Evolutionary conservation across 352 stramenopile species (phyloP), one percentile per base, ranked within the genome.

Genomic region (Globisporangium mamillatum): DNA sequence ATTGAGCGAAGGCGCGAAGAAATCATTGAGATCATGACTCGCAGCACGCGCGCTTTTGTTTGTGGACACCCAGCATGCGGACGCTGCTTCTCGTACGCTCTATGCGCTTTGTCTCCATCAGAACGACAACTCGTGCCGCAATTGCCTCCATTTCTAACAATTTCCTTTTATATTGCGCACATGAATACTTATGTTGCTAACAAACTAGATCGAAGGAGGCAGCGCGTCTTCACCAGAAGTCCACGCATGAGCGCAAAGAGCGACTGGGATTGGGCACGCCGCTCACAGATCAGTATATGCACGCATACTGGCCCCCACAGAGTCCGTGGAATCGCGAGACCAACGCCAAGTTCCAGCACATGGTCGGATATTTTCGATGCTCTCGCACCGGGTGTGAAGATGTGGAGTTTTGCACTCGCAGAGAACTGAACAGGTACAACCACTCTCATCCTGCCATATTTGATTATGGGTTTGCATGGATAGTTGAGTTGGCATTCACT

Each of bases 11-110:
- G 72, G 38, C 74, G 68, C 22, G 81, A 91, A 8, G 66, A 77
- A 24, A 86, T 89, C 38, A 71, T 89, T 14, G 64, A 88, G 38
- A 72, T 91, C 29, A 65, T 74, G 6, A 75, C 79, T 34, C 79
- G 80, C 6, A 70, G 73, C 20, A 64, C 67, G 5, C 79, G 84
- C 5, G 73, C 76, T 9, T 91, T 85, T 63, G 71, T 91, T 9
- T 89, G 82, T 29, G 79, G 79, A 0, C 73, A 83, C 59, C 76
- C 82, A 36, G 76, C 81, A 0, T 89, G 82, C 38, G 82, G 82
- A 10, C 79, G 69, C 25, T 89, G 79, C 65, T 91, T 91, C 63
- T 91, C 79, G 65, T 86, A 67, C 50, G 78, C 67, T 8, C 9
- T 55, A 8, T 25, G 9, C 22, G 4, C 4, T 60, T 24, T 32